Conservation (phyloP, 2,329 filamentous ascomycete genomes). For the Aspergillus ochraceoroseus region DNA sequence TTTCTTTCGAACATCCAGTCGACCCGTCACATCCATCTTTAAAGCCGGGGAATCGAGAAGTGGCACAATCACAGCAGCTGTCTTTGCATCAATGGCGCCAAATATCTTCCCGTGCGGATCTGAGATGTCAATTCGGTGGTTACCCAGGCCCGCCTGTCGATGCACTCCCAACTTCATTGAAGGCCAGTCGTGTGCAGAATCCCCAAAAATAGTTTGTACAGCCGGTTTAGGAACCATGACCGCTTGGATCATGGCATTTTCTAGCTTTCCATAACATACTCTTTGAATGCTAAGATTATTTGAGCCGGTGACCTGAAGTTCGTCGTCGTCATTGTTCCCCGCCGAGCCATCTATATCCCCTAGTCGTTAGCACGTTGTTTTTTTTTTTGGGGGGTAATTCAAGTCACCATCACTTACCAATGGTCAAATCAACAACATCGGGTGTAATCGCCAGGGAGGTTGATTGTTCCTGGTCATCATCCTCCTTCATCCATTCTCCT, state of each 20-base stretch:
- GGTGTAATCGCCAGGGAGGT: conserved; percentile 49
- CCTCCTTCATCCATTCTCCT: conserved; percentile 62
- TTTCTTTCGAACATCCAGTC: conserved; percentile 63
- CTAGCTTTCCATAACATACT: conserved; percentile 75
- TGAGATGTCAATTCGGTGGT: conserved; percentile 61
- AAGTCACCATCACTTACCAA: conserved; percentile 24
- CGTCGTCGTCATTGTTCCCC: conserved; percentile 33
- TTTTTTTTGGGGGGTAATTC: no score
- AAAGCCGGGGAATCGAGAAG: conserved; percentile 64
- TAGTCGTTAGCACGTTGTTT: conserved; percentile 19
- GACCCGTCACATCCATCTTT: conserved; percentile 65
- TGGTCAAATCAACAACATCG: conserved; percentile 45
- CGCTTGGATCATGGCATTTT: conserved; percentile 62
- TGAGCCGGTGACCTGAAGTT: conserved; percentile 46
- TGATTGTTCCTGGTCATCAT: conserved; percentile 50
- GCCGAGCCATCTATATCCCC: conserved; percentile 18
- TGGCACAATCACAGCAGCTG: conserved; percentile 63
- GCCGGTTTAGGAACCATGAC: conserved; percentile 65
- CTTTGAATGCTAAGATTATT: conserved; percentile 61
- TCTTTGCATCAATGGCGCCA: conserved; percentile 66
- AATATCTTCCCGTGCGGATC: conserved; percentile 69
- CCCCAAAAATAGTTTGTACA: conserved; percentile 54
- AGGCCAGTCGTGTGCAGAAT: conserved; percentile 58
- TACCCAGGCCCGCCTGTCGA: conserved; percentile 53
- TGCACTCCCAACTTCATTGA: conserved; percentile 67